These are phyloP conservation scores for Penicillium sp. DNA, from an alignment of 2,329 filamentous ascomycete genomes.

Conservation along the genomic window DNA sequence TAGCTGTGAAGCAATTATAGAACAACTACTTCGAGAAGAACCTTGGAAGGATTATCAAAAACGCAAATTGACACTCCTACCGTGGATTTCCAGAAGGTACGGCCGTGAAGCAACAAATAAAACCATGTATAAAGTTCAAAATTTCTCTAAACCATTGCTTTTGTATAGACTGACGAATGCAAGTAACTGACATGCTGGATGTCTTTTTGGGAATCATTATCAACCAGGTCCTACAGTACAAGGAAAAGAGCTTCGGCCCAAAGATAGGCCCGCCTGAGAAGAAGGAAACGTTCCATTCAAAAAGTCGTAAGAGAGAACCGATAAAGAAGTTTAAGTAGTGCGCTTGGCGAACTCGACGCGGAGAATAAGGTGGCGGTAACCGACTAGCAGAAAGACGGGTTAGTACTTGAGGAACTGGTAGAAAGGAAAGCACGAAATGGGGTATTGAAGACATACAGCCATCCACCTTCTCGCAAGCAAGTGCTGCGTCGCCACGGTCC, in stretches of 20 bases:
- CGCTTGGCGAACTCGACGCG: conserved; percentile 53
- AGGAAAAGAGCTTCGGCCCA: conserved; percentile 30
- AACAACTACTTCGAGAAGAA: neutral
- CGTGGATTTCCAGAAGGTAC: neutral
- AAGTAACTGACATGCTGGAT: conserved; percentile 32
- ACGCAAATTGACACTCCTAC: neutral
- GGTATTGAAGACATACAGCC: conserved; percentile 59
- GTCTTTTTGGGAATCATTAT: conserved; percentile 35
- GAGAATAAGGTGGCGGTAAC: conserved; percentile 52
- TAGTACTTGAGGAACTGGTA: conserved; percentile 15
- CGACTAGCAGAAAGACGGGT: conserved; percentile 37
- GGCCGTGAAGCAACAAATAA: neutral
- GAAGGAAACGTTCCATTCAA: conserved; percentile 26
- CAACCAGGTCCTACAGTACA: conserved; percentile 38
- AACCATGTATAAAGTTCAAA: conserved; percentile 4
- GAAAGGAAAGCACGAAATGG: conserved; percentile 1
- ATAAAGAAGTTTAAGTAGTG: conserved; percentile 33
- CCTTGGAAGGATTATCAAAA: neutral
- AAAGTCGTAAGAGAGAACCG: conserved; percentile 30
- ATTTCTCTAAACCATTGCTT: conserved; percentile 28
- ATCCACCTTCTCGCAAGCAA: conserved; percentile 97
- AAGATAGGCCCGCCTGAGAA: conserved; percentile 30
- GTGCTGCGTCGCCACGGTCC: conserved; percentile 82
- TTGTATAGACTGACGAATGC: conserved; percentile 27
- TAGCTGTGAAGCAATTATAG: neutral